A percentile compares a stretch with the other conserved stretches of the same genome.
phyloP scores from a whole-genome alignment of 768 basidiomycete genomes.

The Kwoniella sp. region DNA sequence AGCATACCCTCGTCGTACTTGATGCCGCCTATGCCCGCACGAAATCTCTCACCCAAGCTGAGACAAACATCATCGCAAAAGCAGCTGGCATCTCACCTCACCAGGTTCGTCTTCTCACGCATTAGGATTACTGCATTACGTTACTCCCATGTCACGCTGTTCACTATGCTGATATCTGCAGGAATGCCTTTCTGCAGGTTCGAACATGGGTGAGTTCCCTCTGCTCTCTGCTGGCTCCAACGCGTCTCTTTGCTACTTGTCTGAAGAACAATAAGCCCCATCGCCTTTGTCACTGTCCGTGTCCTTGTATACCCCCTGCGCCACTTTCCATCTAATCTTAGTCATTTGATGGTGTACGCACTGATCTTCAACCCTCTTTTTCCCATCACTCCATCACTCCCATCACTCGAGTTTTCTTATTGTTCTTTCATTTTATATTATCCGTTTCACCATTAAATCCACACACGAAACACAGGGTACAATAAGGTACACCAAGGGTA shows the following conservation, averaged over 20 bases:
- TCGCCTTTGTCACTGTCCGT: conserved; percentile 9
- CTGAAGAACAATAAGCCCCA: conserved; percentile 6
- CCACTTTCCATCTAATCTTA: conserved; percentile 1
- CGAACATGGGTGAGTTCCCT: conserved; percentile 45
- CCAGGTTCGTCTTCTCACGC: conserved; percentile 33
- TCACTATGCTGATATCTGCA: conserved; percentile 1
- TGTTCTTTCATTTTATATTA: conserved; percentile 7
- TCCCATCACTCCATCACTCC: conserved; percentile 7
- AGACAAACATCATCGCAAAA: conserved; percentile 32
- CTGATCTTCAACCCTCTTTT: neutral
- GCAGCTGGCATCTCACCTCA: conserved; percentile 32
- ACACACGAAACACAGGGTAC: conserved; percentile 7
- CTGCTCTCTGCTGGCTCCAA: neutral
- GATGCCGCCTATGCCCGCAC: conserved; percentile 32
- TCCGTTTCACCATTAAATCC: conserved; percentile 20
- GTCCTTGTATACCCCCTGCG: neutral
- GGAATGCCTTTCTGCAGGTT: conserved; percentile 20
- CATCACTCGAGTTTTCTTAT: conserved; percentile 4
- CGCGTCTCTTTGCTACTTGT: neutral
- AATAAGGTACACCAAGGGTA: neutral
- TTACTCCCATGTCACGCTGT: neutral
- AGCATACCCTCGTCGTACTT: conserved; percentile 18
- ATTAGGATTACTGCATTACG: neutral
- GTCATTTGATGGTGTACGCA: neutral
- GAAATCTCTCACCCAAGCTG: conserved; percentile 26